These are phyloP conservation scores for Thermomucor indicae-seudaticae DNA, from an alignment of 371 early-diverging fungal species.

Conservation along the genomic window DNA sequence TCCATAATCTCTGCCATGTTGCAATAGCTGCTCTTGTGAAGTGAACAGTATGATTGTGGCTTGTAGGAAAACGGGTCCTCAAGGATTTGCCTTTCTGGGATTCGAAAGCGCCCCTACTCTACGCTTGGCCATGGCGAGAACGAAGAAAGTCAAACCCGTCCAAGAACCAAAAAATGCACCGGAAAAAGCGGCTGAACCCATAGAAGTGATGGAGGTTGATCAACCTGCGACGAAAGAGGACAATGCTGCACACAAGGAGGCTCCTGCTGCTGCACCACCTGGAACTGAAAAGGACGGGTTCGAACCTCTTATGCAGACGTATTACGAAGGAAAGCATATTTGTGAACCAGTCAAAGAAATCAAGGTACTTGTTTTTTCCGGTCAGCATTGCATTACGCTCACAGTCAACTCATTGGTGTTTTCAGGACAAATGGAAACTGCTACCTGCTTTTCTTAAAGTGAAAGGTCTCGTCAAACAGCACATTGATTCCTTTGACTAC, in stretches of 20 bases:
- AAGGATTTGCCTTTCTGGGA: background rate
- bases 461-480: conserved; percentile 99
- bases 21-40: background rate
- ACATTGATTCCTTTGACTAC: conserved; percentile 99
- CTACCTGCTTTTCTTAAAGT: conserved; percentile 96
- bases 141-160: background rate
- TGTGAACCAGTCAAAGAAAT: conserved; percentile 48
- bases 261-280: background rate
- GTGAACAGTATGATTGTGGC: background rate
- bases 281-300: conserved; percentile 24
- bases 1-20: background rate
- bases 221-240: background rate
- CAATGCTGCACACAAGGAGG: background rate
- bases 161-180: background rate
- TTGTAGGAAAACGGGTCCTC: background rate
- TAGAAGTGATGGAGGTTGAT: conserved; percentile 1
- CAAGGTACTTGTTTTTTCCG: conserved; percentile 20
- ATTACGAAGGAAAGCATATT: conserved; percentile 43
- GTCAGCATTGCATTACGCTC: background rate
- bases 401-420: background rate
- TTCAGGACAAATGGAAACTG: conserved; percentile 97
- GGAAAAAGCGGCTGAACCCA: too few relatives aligned
- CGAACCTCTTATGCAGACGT: conserved; percentile 37
- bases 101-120: background rate
- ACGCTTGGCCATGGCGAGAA: background rate